Percentiles rank a stretch among this genome's conserved stretches.
Evolutionary conservation across 441 rosid genomes (phyloP).

Genomic region (Bruguiera hainesii): DNA sequence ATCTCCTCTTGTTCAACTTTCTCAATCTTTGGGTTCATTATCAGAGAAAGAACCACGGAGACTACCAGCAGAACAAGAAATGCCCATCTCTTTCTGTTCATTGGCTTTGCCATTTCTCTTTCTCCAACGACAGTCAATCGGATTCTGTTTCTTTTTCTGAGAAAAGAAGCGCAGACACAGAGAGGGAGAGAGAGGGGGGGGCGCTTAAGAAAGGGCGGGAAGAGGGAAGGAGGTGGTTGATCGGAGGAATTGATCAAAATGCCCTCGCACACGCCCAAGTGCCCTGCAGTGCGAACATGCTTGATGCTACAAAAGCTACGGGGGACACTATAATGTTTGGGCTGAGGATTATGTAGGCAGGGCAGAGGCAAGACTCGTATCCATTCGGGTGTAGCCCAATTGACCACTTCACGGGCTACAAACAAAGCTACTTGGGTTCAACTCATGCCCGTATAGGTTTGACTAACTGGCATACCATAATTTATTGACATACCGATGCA

Average conservation of each 20-base stretch:
- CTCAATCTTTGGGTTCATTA: not conserved
- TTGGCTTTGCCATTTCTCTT: not conserved
- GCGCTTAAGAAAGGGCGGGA: not conserved
- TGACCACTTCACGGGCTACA: no score
- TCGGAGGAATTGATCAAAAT: not conserved
- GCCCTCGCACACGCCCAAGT: not conserved
- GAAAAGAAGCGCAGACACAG: not conserved
- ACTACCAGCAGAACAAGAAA: slow-evolving; percentile 12
- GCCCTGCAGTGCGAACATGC: not conserved
- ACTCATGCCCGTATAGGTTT: no score
- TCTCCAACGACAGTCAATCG: not conserved
- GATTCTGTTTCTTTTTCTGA: not conserved
- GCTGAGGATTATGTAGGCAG: no score
- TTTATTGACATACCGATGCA: no score
- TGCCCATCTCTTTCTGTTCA: slow-evolving; percentile 7
- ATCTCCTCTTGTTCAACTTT: not conserved
- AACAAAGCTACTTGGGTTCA: no score
- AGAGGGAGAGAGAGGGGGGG: not conserved
- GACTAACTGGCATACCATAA: no score
- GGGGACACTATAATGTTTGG: no score
- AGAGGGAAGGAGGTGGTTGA: not conserved
- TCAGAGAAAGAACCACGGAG: slow-evolving; percentile 21
- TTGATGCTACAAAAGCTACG: no score
- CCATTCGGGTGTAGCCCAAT: no score
- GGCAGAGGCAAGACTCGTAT: no score